A percentile compares a stretch with the other conserved stretches of the same genome.
These are phyloP conservation scores for Strobilomyces dryophilus DNA, from an alignment of 768 basidiomycete genomes.

Conservation along the genomic window DNA sequence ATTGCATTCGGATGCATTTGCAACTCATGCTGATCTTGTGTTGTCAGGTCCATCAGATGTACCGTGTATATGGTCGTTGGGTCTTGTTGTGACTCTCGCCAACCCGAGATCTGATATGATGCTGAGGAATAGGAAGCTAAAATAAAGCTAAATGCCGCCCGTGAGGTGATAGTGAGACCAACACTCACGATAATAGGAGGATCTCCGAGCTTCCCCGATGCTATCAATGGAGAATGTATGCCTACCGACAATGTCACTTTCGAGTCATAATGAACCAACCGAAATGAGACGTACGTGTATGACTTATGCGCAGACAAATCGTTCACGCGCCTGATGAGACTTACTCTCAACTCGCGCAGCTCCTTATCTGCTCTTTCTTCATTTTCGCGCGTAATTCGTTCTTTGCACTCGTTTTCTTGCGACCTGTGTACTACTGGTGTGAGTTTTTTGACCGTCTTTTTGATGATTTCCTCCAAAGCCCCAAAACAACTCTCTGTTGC, in stretches of 20 bases:
- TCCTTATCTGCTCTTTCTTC: neutral
- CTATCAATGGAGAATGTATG: constrained; percentile 9
- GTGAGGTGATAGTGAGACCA: neutral
- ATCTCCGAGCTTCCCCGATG: constrained; percentile 1
- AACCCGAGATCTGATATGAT: constrained; percentile 2
- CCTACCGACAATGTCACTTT: neutral
- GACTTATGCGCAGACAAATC: neutral
- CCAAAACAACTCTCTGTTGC: neutral
- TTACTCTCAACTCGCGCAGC: neutral
- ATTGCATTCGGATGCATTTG: constrained; percentile 21
- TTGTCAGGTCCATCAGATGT: constrained; percentile 25
- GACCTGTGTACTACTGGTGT: neutral
- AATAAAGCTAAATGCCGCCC: neutral
- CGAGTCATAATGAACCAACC: neutral
- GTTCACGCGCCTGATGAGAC: neutral
- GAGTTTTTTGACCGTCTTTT: neutral
- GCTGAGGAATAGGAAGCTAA: neutral
- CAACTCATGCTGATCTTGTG: constrained; percentile 25
- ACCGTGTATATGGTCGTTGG: constrained; percentile 19
- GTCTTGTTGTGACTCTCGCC: constrained; percentile 11
- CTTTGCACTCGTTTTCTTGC: neutral
- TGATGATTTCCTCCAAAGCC: neutral
- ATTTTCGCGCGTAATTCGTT: neutral
- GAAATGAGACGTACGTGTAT: neutral
- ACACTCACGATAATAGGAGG: neutral